Percentiles rank a stretch among this genome's conserved stretches.
Conservation (phyloP, 2,329 filamentous ascomycete species). For the Botrytis byssoidea region DNA sequence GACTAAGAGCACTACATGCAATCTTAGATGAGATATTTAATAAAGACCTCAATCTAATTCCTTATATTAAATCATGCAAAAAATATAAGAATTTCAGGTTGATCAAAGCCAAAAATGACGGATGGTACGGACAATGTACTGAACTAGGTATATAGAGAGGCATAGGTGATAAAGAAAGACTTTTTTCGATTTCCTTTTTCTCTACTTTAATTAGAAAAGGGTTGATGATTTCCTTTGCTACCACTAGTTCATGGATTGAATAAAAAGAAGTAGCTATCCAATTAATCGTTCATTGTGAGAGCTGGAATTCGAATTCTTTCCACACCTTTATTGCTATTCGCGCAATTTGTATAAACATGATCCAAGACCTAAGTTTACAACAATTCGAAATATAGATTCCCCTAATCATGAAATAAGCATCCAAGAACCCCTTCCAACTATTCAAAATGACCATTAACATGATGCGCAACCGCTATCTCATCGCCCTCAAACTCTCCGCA, state of each 20-base stretch:
- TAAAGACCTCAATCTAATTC: neutral
- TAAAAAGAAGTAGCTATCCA: neutral
- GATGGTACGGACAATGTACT: accelerated
- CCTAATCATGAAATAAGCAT: no score
- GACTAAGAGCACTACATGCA: neutral
- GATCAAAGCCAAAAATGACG: neutral
- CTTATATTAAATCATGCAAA: neutral
- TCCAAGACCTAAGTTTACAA: no score
- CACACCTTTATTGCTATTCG: neutral
- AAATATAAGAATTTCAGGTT: accelerated
- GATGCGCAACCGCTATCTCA: conserved; percentile 35
- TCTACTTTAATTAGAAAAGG: neutral
- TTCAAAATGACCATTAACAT: conserved; percentile 36
- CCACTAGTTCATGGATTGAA: accelerated
- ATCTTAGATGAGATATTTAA: neutral
- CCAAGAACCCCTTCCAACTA: neutral
- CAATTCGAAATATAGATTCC: no score
- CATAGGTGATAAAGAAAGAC: neutral
- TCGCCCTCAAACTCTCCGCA: conserved; percentile 38
- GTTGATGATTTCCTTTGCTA: neutral
- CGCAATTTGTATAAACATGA: neutral
- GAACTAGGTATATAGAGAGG: neutral
- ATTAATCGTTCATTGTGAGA: neutral
- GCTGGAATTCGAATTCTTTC: accelerated
- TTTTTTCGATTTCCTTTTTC: neutral